These are phyloP conservation scores for Cyphellophora attinorum DNA, from an alignment of 2,329 filamentous ascomycete species.

Conservation along the genomic window DNA sequence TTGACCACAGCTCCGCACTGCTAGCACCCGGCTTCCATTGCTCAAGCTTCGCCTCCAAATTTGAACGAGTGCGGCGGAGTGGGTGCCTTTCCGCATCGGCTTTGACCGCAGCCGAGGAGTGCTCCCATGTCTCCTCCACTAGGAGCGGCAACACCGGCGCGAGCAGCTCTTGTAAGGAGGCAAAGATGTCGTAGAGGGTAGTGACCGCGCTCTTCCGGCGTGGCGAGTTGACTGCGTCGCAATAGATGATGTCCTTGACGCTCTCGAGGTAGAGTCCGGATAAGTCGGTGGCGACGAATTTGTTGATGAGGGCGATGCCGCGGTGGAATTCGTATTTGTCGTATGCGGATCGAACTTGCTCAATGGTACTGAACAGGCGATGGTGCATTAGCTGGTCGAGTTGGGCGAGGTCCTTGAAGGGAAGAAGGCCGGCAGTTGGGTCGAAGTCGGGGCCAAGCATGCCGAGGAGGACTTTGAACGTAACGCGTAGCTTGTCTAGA, in stretches of 20 bases:
- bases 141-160: slow-evolving; percentile 72
- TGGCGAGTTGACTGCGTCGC: slow-evolving; percentile 58
- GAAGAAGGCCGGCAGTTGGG: slow-evolving; percentile 27
- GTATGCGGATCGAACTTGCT: slow-evolving; percentile 56
- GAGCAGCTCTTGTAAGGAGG: slow-evolving; percentile 67
- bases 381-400: slow-evolving; percentile 68
- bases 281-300: slow-evolving; percentile 72
- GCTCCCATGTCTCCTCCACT: slow-evolving; percentile 80
- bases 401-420: slow-evolving; percentile 25
- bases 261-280: slow-evolving; percentile 92
- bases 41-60: slow-evolving; percentile 18
- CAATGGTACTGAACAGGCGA: slow-evolving; percentile 59
- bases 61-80: slow-evolving; percentile 31
- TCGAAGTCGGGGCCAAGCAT: slow-evolving; percentile 53
- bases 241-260: slow-evolving; percentile 86
- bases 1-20: slow-evolving; percentile 19
- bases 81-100: slow-evolving; percentile 37
- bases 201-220: slow-evolving; percentile 49
- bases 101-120: slow-evolving; percentile 58
- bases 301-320: slow-evolving; percentile 62
- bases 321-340: slow-evolving; percentile 72
- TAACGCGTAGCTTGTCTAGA: slow-evolving; percentile 79
- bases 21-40: background rate
- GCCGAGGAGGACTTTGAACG: slow-evolving; percentile 82
- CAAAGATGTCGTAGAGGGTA: slow-evolving; percentile 53